A percentile compares a stretch with the other conserved stretches of the same genome.
phyloP scores from a whole-genome alignment of 176 grass and related monocot genomes.

The Ensete ventricosum region DNA sequence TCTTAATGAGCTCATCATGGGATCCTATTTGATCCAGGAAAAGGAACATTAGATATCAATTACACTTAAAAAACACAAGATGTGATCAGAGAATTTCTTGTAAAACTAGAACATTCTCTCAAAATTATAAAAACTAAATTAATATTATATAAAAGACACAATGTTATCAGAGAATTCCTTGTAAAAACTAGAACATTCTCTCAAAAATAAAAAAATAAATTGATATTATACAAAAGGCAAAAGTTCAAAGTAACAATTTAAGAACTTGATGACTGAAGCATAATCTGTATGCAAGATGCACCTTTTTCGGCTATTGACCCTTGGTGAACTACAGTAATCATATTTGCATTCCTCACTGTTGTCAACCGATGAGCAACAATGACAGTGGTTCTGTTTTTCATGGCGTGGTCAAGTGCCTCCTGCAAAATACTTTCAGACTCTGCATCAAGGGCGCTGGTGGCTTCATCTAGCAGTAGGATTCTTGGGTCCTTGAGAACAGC shows the following conservation, averaged over 20 bases:
- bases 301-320: conserved; percentile 91
- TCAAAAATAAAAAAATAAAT: neutral
- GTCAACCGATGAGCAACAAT: conserved; percentile 77
- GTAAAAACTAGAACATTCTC: conserved; percentile 1
- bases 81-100: neutral
- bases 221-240: neutral
- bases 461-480: conserved; percentile 83
- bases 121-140: conserved; percentile 2
- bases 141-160: neutral
- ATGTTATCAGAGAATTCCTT: too few relatives aligned
- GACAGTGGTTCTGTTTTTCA: conserved; percentile 68
- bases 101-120: conserved; percentile 2
- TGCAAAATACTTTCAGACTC: conserved; percentile 79
- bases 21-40: conserved; percentile 30
- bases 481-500: conserved; percentile 72
- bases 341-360: conserved; percentile 71
- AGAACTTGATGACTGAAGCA: neutral
- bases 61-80: neutral
- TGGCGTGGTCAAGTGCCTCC: conserved; percentile 76
- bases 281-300: conserved; percentile 3
- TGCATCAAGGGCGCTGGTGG: conserved; percentile 81
- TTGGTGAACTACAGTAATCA: conserved; percentile 65
- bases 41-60: conserved; percentile 2
- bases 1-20: conserved; percentile 55
- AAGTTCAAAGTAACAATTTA: neutral